A percentile compares a stretch with the other conserved stretches of the same genome.
phyloP scores from a whole-genome alignment of 208 protist genomes.

The Histomonas meleagridis region DNA sequence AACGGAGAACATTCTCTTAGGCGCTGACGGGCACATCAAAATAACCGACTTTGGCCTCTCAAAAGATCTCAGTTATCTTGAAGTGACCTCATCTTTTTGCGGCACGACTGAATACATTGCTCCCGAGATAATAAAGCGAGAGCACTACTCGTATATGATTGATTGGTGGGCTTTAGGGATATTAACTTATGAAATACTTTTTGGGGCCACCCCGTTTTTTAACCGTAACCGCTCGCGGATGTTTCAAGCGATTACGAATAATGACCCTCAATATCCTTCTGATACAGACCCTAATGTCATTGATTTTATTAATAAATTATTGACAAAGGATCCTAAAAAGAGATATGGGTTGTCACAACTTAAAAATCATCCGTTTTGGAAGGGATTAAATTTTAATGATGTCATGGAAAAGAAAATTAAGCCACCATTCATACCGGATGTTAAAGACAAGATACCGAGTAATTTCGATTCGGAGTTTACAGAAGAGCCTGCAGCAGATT shows the following conservation, averaged over 20 bases:
- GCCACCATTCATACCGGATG: neutral
- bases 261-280: neutral
- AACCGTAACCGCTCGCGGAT: neutral
- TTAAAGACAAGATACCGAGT: too few relatives aligned
- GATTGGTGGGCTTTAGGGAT: constrained; percentile 57
- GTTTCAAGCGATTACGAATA: neutral
- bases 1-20: constrained; percentile 43
- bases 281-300: neutral
- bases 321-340: neutral
- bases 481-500: neutral
- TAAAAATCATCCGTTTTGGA: neutral
- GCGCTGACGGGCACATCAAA: constrained; percentile 38
- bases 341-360: neutral
- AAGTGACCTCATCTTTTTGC: neutral
- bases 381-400: neutral
- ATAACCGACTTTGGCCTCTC: constrained; percentile 43
- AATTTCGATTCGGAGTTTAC: neutral
- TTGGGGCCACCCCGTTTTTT: constrained; percentile 49
- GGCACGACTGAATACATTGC: constrained; percentile 42
- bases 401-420: neutral
- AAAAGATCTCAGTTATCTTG: constrained; percentile 11
- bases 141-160: constrained; percentile 30
- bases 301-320: neutral
- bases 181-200: constrained; percentile 51
- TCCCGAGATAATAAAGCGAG: constrained; percentile 21